Conservation (phyloP, 495 filamentous ascomycete genomes). For the Penicillium goetzii region DNA sequence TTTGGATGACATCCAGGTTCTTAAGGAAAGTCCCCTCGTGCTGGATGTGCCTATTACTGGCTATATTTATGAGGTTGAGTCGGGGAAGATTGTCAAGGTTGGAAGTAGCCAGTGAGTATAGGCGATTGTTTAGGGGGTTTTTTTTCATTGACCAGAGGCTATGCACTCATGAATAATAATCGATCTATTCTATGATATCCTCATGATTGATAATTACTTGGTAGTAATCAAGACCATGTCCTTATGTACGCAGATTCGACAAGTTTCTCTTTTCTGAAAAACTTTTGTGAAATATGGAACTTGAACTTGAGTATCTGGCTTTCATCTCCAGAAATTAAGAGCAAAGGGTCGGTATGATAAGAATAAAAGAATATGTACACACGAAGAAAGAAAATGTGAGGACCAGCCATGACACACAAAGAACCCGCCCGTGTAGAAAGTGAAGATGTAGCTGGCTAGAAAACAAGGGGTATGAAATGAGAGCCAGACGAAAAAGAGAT, state of each 20-base stretch:
- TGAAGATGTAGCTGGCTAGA: constrained; percentile 6
- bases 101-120: constrained; percentile 15
- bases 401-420: constrained; percentile 5
- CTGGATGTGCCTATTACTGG: constrained; percentile 66
- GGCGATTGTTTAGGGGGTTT: too few relatives aligned
- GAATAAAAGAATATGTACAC: constrained; percentile 9
- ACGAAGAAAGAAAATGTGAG: constrained; percentile 6
- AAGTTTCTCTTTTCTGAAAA: too few relatives aligned
- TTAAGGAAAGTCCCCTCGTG: constrained; percentile 58
- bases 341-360: not conserved
- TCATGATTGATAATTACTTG: too few relatives aligned
- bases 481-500: not conserved
- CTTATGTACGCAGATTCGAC: too few relatives aligned
- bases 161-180: too few relatives aligned
- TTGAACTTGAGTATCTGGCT: not conserved
- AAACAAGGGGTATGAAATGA: constrained; percentile 12
- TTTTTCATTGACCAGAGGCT: too few relatives aligned
- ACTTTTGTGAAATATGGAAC: too few relatives aligned
- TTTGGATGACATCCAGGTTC: constrained; percentile 63
- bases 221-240: not conserved
- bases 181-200: too few relatives aligned
- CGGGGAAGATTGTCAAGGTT: constrained; percentile 67
- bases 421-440: not conserved
- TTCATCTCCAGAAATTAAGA: not conserved
- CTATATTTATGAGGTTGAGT: constrained; percentile 82